Percentiles rank a stretch among this genome's conserved stretches.
Conservation (phyloP, 352 stramenopile species). For the Plasmopara muralis region DNA sequence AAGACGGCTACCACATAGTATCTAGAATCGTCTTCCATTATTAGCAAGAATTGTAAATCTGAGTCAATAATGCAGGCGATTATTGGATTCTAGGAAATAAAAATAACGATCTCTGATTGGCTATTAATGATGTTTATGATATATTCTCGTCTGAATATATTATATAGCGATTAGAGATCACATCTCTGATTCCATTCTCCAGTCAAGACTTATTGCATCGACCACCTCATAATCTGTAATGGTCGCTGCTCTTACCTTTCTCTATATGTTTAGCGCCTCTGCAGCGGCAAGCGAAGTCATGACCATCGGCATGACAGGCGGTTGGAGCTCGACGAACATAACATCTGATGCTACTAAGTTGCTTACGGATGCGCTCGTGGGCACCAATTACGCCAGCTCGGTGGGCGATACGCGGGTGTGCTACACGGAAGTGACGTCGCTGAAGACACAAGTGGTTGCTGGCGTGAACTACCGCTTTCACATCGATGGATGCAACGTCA, state of each 20-base stretch:
- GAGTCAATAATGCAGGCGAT: too few relatives aligned
- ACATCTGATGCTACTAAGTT: conserved; percentile 22
- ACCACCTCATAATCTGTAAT: conserved; percentile 3
- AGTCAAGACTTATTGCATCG: too few relatives aligned
- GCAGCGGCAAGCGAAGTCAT: conserved; percentile 12
- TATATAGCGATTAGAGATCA: too few relatives aligned
- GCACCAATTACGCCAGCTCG: conserved; percentile 18
- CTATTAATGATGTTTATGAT: too few relatives aligned
- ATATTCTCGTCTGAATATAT: too few relatives aligned
- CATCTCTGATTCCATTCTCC: background rate
- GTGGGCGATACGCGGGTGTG: conserved; percentile 39
- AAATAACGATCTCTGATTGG: too few relatives aligned
- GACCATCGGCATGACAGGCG: conserved; percentile 20
- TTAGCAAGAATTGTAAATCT: too few relatives aligned
- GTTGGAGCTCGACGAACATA: conserved; percentile 20
- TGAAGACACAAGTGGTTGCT: conserved; percentile 61
- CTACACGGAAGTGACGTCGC: conserved; percentile 25
- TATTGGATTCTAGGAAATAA: too few relatives aligned
- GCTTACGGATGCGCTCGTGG: conserved; percentile 25
- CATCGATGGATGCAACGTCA: conserved; percentile 43
- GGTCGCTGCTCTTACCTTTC: conserved; percentile 10
- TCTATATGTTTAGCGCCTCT: conserved; percentile 13
- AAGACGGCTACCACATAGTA: too few relatives aligned
- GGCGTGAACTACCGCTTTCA: conserved; percentile 75
- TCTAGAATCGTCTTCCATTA: too few relatives aligned